Conservation (phyloP, 441 rosid species). For the Flueggea neowawraea region DNA sequence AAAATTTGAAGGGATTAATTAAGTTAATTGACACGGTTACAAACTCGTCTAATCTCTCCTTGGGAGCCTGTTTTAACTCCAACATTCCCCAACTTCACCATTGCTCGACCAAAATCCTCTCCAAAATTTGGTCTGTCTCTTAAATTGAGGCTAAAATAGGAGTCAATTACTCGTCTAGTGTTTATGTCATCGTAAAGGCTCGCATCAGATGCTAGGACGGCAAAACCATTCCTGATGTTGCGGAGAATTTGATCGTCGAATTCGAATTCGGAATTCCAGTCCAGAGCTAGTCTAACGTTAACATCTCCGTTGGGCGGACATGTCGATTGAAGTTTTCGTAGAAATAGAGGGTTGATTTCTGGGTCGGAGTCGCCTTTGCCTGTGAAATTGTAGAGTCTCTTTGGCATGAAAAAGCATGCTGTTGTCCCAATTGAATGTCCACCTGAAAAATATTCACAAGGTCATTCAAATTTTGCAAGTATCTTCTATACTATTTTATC, state of each 20-base stretch:
- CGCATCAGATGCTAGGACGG: slow-evolving; percentile 63
- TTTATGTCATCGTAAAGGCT: slow-evolving; percentile 41
- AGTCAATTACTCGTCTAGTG: slow-evolving; percentile 35
- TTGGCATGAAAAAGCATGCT: slow-evolving; percentile 63
- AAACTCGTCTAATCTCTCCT: slow-evolving; percentile 65
- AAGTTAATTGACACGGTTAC: slow-evolving; percentile 16
- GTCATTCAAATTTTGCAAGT: not conserved
- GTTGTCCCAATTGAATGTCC: slow-evolving; percentile 67
- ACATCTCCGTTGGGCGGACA: slow-evolving; percentile 49
- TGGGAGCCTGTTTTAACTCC: slow-evolving; percentile 55
- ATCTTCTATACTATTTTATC: not conserved
- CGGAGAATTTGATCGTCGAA: slow-evolving; percentile 52
- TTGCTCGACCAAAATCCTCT: slow-evolving; percentile 50
- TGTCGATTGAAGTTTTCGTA: slow-evolving; percentile 31
- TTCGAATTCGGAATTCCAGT: slow-evolving; percentile 28
- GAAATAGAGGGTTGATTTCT: slow-evolving; percentile 35
- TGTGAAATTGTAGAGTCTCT: slow-evolving; percentile 48
- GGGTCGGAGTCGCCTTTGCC: slow-evolving; percentile 47
- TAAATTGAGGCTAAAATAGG: slow-evolving; percentile 23
- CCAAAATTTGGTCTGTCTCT: slow-evolving; percentile 24
- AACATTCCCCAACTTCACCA: slow-evolving; percentile 60
- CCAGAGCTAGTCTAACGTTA: slow-evolving; percentile 45
- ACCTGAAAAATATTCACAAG: slow-evolving; percentile 24
- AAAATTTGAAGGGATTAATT: too few species aligned
- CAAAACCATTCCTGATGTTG: slow-evolving; percentile 50